Base-by-base conservation (phyloP, 768 basidiomycete species). In the Cystoderma amianthinum region DNA sequence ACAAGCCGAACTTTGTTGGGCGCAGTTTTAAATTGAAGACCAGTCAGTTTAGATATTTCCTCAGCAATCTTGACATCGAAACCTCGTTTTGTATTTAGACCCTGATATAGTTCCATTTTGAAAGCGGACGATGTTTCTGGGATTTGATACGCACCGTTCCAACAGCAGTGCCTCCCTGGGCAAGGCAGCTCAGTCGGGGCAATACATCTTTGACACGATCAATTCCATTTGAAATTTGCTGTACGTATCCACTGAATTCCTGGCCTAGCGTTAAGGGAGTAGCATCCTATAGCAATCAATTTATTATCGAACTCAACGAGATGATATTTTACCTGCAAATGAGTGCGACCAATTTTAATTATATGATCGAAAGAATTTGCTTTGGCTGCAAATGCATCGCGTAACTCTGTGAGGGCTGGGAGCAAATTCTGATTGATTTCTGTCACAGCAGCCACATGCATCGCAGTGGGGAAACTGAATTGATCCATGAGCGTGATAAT, bases 301-400 rank as follows among this genome's bases (percentile, higher is more conserved):
- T 32, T 12, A 15, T 6, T 5, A n/a, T 9, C 5, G 23, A 19
- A 40, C 12, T 23, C 23, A 15, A 32, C 22, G n/a, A 32, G 10
- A 6, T 15, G 7, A 36, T 36, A n/a, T 39, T 47, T 19, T 21
- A 78, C 85, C 71, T 92, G 89, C 44, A 99, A 67, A 65, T 99
- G 96, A 3, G 96, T 99, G 33, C 96, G 85, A 28, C 96, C 96
- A 54, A 99, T 99, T 64, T 99, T 99, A 63, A 98, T 91, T 55
- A 99, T 98, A 56, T 85, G 65, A 21, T 85, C 82, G 58, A 98
- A 99, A 1, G 71, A 73, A 51, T 84, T 79, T 10, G 83, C 67
- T 68, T 98, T 99, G 44, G 69, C 77, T 42, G 85, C 76, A 37
- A 99, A 69, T 4, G 88, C 92, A 59, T 87, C 82, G 37, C 82